Evolutionary conservation across 163 green algal species (phyloP), one percentile per base, ranked within the genome.

Genomic region (Coccomyxa subellipsoidea): DNA sequence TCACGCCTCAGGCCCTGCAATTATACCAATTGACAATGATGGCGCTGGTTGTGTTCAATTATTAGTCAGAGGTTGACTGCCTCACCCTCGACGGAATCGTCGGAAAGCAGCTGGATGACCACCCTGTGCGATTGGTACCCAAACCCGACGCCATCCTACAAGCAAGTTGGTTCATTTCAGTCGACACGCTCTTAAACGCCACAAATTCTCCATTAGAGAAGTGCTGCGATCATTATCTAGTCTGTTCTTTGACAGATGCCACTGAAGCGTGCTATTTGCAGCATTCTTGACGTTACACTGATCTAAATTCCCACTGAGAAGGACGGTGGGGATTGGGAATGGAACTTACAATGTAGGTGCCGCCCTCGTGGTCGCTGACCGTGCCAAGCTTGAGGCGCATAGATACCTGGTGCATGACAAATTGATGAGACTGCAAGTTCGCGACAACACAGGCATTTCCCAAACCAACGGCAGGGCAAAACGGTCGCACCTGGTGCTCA

Each of bases 291-390:
- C 47, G 18, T n/a, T n/a, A n/a, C n/a, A n/a, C n/a, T n/a, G n/a
- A n/a, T n/a, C n/a, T n/a, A n/a, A n/a, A n/a, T n/a, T n/a, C n/a
- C n/a, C n/a, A n/a, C n/a, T n/a, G n/a, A n/a, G n/a, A n/a, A n/a
- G n/a, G n/a, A n/a, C n/a, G n/a, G n/a, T n/a, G n/a, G n/a, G n/a
- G n/a, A n/a, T n/a, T n/a, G n/a, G n/a, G 10, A 73, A 21, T 32
- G 21, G 66, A 23, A 73, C 66, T 73, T 34, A 21, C 66, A 23
- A 73, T 73, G 66, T 73, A 73, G 66, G 66, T 73, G 66, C 66
- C 66, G 32, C 47, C 47, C 1, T 36, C n/a, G 8, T 73, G 66
- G 66, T 73, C 66, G 66, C 21, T 36, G 66, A 73, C 29, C 10
- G n/a, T 34, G 27, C 66, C 66, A 23, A 73, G 27, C 66, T 73